Percentiles rank a stretch among this genome's conserved stretches.
Evolutionary conservation across 352 stramenopile genomes (phyloP).

Genomic region (Globisporangium nagaii): DNA sequence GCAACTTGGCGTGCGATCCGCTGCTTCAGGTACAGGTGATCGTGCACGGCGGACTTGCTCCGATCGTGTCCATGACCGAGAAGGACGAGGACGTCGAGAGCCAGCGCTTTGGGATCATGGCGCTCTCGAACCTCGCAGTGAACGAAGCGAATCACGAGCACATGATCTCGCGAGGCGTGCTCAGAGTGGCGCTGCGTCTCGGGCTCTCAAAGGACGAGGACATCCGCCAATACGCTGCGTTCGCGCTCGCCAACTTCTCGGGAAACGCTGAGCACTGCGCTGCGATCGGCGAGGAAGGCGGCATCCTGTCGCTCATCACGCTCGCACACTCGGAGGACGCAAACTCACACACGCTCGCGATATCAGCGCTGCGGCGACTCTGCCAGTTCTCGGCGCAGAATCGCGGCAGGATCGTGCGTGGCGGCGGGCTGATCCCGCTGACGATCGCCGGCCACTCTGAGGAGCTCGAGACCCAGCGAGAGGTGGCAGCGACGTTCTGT

Average conservation of each 20-base stretch:
- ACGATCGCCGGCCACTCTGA: conserved; percentile 78
- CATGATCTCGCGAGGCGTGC: conserved; percentile 84
- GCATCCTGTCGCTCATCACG: conserved; percentile 86
- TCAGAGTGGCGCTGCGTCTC: conserved; percentile 78
- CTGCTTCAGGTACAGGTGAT: conserved; percentile 90
- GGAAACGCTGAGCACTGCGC: conserved; percentile 85
- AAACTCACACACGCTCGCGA: conserved; percentile 89
- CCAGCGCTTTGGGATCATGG: conserved; percentile 92
- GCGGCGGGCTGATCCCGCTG: conserved; percentile 82
- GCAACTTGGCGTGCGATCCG: conserved; percentile 91
- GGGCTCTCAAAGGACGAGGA: conserved; percentile 74
- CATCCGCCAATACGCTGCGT: conserved; percentile 87
- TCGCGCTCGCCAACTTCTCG: conserved; percentile 91
- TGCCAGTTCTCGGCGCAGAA: conserved; percentile 88
- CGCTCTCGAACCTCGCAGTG: conserved; percentile 90
- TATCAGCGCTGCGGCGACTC: conserved; percentile 90
- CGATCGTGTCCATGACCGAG: conserved; percentile 82
- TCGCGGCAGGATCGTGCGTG: conserved; percentile 80
- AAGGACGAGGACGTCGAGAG: conserved; percentile 64
- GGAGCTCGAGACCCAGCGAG: conserved; percentile 92
- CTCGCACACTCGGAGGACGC: conserved; percentile 85
- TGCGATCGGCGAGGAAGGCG: conserved; percentile 88
- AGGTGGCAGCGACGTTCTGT: conserved; percentile 92
- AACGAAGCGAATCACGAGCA: conserved; percentile 93
- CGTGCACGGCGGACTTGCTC: conserved; percentile 88